phyloP scores from a whole-genome alignment of 2,329 filamentous ascomycete genomes.

The Trichoderma cornu-damae region DNA sequence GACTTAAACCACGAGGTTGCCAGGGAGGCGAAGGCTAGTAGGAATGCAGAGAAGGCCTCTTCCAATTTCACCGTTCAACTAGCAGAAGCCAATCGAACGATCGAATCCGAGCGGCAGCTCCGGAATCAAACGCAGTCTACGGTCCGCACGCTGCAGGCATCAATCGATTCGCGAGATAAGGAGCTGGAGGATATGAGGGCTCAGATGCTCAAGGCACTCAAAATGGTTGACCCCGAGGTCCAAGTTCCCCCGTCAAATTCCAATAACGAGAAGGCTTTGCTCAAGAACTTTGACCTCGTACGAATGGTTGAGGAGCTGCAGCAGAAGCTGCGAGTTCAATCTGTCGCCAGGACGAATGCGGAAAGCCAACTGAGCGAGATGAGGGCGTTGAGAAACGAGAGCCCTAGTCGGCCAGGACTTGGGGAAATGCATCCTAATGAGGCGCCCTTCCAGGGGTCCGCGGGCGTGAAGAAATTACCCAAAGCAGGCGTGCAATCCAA shows the following conservation, averaged over 20 bases:
- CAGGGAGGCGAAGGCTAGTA: slow-evolving; percentile 80
- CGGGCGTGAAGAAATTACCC: slow-evolving; percentile 60
- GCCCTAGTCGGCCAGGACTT: slow-evolving; percentile 65
- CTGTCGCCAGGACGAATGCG: slow-evolving; percentile 72
- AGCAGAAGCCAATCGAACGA: slow-evolving; percentile 79
- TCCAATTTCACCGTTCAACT: slow-evolving; percentile 77
- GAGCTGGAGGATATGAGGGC: slow-evolving; percentile 76
- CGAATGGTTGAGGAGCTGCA: slow-evolving; percentile 85
- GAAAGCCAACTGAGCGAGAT: slow-evolving; percentile 78
- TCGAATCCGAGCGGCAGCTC: slow-evolving; percentile 85
- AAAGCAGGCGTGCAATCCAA: slow-evolving; percentile 54
- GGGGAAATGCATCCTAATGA: slow-evolving; percentile 88
- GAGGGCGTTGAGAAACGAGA: slow-evolving; percentile 64
- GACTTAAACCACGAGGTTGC: slow-evolving; percentile 90
- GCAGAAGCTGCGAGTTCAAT: slow-evolving; percentile 77
- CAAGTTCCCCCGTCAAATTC: slow-evolving; percentile 57
- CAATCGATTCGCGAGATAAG: slow-evolving; percentile 72
- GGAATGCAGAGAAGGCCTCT: slow-evolving; percentile 83
- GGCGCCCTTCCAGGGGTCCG: slow-evolving; percentile 63
- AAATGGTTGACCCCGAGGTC: slow-evolving; percentile 75
- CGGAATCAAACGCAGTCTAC: slow-evolving; percentile 81
- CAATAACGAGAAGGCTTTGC: slow-evolving; percentile 59
- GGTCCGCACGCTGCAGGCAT: slow-evolving; percentile 70
- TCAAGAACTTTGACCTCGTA: slow-evolving; percentile 75
- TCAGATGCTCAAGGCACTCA: slow-evolving; percentile 77